A percentile compares a stretch with the other conserved stretches of the same genome.
Conservation (phyloP, 192 early-diverging fungal genomes). For the Dissophora globulifera region DNA sequence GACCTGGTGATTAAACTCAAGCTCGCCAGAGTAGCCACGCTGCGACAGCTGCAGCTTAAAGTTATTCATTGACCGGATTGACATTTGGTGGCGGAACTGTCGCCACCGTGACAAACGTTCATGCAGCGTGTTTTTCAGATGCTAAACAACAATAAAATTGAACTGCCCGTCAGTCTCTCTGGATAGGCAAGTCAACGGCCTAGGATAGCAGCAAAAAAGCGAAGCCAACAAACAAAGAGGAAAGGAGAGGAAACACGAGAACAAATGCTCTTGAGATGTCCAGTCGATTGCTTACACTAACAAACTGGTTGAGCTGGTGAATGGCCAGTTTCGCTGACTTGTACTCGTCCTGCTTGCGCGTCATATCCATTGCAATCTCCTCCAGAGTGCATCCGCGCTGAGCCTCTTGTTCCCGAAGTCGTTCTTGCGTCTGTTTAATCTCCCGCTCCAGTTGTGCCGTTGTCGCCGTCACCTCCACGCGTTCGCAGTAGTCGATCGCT, state of each 20-base stretch:
- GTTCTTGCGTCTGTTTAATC: conserved; percentile 61
- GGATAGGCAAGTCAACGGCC: too few relatives aligned
- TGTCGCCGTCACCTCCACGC: conserved; percentile 64
- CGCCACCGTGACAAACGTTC: conserved; percentile 61
- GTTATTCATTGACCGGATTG: conserved; percentile 74
- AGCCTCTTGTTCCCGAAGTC: conserved; percentile 66
- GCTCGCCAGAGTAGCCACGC: conserved; percentile 85
- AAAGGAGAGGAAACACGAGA: too few relatives aligned
- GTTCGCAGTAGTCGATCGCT: conserved; percentile 69
- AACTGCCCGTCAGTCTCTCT: neutral
- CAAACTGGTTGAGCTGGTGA: conserved; percentile 56
- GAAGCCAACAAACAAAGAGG: neutral
- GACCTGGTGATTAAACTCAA: conserved; percentile 79
- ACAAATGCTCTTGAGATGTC: too few relatives aligned
- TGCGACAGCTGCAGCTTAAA: conserved; percentile 80
- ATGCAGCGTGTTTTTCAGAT: conserved; percentile 10
- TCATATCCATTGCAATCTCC: conserved; percentile 67
- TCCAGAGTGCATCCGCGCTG: conserved; percentile 66
- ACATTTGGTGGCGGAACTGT: conserved; percentile 78
- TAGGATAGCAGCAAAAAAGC: too few relatives aligned
- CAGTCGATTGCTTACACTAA: conserved; percentile 55
- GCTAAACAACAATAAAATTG: conserved; percentile 5
- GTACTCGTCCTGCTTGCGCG: conserved; percentile 61
- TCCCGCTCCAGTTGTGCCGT: conserved; percentile 67
- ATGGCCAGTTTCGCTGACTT: conserved; percentile 65